A percentile compares a stretch with the other conserved stretches of the same genome.
Conservation (phyloP, 1,139 yeast genomes). For the Protomyces gravidus region DNA sequence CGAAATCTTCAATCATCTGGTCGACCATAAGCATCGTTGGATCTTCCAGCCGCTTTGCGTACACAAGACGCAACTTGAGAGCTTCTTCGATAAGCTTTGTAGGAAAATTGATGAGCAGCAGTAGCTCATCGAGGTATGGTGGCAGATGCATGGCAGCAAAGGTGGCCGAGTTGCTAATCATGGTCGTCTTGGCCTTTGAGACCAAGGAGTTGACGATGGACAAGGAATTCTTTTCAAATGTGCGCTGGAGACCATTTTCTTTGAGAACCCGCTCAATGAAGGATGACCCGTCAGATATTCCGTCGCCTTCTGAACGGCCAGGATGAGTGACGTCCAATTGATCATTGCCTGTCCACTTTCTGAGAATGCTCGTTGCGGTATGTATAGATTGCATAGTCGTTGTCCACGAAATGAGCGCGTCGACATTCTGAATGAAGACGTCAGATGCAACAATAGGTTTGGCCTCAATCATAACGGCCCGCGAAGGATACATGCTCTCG, state of each 20-base stretch:
- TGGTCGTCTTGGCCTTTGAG: conserved; percentile 70
- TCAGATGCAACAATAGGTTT: conserved; percentile 66
- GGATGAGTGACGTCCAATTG: conserved; percentile 57
- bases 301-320: conserved; percentile 34
- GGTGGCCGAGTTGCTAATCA: conserved; percentile 56
- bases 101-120: conserved; percentile 70
- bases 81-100: conserved; percentile 75
- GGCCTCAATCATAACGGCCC: conserved; percentile 71
- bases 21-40: conserved; percentile 97
- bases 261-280: conserved; percentile 83
- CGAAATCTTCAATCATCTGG: conserved; percentile 84
- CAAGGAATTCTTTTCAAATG: conserved; percentile 57
- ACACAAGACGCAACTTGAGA: conserved; percentile 65
- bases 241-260: conserved; percentile 72
- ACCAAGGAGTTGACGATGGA: conserved; percentile 65
- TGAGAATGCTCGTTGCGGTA: conserved; percentile 54
- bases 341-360: conserved; percentile 74
- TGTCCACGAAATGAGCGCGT: conserved; percentile 80
- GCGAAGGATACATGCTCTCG: conserved; percentile 74
- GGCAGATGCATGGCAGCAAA: conserved; percentile 73
- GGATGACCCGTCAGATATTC: conserved; percentile 38
- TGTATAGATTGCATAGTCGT: conserved; percentile 68
- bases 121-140: conserved; percentile 62
- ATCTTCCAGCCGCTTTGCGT: conserved; percentile 72
- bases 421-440: conserved; percentile 63